Conservation (phyloP, 805 yeast species). For the Priceomyces carsonii region DNA sequence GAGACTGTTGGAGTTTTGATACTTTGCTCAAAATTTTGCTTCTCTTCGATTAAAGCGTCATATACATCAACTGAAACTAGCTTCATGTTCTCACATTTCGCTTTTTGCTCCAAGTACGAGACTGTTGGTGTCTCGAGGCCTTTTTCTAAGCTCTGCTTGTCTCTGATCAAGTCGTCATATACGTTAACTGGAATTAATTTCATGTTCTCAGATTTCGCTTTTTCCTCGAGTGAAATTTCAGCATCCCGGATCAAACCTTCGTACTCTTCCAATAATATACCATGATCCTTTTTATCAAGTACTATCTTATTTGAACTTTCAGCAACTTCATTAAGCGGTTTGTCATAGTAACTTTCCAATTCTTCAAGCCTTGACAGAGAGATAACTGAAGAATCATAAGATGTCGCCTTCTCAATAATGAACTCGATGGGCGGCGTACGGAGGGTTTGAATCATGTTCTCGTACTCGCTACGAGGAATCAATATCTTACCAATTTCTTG, state of each 20-base stretch:
- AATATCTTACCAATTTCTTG: too few relatives aligned
- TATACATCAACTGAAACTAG: constrained; percentile 23
- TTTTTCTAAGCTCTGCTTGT: too few relatives aligned
- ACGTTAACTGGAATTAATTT: background rate
- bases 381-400: background rate
- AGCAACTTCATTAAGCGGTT: too few relatives aligned
- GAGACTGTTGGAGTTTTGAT: constrained; percentile 21
- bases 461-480: too few relatives aligned
- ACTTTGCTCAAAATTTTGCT: too few relatives aligned
- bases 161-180: constrained; percentile 4
- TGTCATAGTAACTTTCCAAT: too few relatives aligned
- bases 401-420: background rate
- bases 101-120: constrained; percentile 19
- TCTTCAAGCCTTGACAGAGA: too few relatives aligned
- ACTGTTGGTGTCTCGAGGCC: too few relatives aligned
- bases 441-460: too few relatives aligned
- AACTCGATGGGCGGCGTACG: background rate
- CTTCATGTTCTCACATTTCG: constrained; percentile 15
- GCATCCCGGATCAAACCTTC: constrained; percentile 6
- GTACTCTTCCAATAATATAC: too few relatives aligned
- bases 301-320: too few relatives aligned
- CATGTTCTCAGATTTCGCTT: constrained; percentile 4
- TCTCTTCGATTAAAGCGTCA: constrained; percentile 35
- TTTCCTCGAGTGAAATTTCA: constrained; percentile 4
- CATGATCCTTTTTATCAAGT: too few relatives aligned